Evolutionary conservation across 169 alveolate species (phyloP), one percentile per base, ranked within the genome.

Genomic region (Babesia bovis): DNA sequence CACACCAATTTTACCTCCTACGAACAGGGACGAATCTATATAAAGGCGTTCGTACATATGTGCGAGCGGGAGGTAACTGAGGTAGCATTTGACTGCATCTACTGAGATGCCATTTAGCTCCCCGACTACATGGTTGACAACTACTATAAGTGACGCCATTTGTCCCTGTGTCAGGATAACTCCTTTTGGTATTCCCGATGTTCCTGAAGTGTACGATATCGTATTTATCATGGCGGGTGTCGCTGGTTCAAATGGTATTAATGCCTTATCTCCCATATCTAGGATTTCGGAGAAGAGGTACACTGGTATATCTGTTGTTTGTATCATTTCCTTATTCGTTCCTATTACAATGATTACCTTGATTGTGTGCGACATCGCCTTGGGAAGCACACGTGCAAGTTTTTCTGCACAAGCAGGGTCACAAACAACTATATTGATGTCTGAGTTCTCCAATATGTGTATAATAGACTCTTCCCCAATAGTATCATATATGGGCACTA

Each of bases 161-260:
- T 87, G 88, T 10, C 68, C 67, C 55, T 87, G 97, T 4, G 98
- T 85, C 67, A 96, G 75, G 79, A 96, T 89, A 35, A 94, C 99
- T 35, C 99, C 99, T 85, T 97, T 97, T 10, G 99, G 99, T 35
- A 78, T 71, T 44, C 99, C 99, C 23, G 99, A 96, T 4, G 99
- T 96, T 15, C 99, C 99, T 23, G 97, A 92, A 15, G 99, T 97
- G 87, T 95, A 97, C 69, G 97, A 96, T 26, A 97, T 86, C n/a
- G 98, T 86, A 68, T 85, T 84, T 1, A 89, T 57, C n/a, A 75
- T 75, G 9, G 83, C 90, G 19, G 74, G 68, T 10, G 32, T 71
- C 9, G 85, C 72, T 15, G 88, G 90, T 33, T 56, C 85, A 40
- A 68, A 67, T 23, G 36, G 66, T 32, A 40, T 28, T 53, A 51